Base-by-base conservation (phyloP, 2,329 filamentous ascomycete genomes). In the Fusarium sp. region DNA sequence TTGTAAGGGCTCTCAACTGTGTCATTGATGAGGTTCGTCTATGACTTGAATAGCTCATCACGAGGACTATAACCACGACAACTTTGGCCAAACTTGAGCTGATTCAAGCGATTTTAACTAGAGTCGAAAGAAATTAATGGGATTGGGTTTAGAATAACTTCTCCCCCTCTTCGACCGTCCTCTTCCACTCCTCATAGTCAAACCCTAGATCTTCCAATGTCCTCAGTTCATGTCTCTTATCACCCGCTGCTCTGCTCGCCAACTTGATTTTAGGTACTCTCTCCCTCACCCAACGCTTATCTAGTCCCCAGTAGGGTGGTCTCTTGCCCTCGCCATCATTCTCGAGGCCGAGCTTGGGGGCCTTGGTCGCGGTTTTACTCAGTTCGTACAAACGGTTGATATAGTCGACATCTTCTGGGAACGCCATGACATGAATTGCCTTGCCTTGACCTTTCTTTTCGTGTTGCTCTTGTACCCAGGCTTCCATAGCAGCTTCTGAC, bases 391-490 rank as follows among this genome's bases (percentile, higher is more conserved):
- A 78, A 66, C 82, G 81, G 72, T 92, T 91, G 72, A 92, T 88
- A 72, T 91, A 91, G 7, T 88, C 82, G 0, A 86, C 86, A 75
- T 92, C 90, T 41, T 85, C 84, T 0, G 89, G 89, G 56, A 81
- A 85, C 5, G 78, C 78, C 45, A 87, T 72, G 30, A 82, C 76
- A 68, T 87, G 85, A 18, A 86, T 82, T 12, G 78, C 73, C 28
- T 79, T 82, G 26, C 74, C 70, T n/a, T 77, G 79, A 4, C 82
- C 83, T 78, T 89, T 91, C 2, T 75, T 73, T 53, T 82, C 75
- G 84, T 91, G 89, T 33, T 87, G 84, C 0, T 76, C 56, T 3
- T 79, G 77, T 74, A 93, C 91, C 91, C 91, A 93, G 0, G 77
- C 76, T 31, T 84, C 77, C 92, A 94, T 94, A 30, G 87, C 86